A percentile compares a stretch with the other conserved stretches of the same genome.
phyloP scores from a whole-genome alignment of 1,284 basidiomycete genomes.

The Moesziomyces globuligerus region DNA sequence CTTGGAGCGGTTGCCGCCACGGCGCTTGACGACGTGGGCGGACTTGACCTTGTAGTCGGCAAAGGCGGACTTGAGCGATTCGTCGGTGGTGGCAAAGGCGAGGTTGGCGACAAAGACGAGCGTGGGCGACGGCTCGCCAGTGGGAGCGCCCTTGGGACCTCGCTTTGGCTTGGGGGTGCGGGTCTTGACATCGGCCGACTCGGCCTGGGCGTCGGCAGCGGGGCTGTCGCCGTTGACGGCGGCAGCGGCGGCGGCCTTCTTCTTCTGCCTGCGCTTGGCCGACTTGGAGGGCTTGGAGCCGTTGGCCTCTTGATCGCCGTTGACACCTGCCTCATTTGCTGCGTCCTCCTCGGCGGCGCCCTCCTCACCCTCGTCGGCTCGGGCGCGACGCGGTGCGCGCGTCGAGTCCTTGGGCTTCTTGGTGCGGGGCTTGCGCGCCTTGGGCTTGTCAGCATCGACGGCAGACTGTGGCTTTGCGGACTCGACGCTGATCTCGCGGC shows the following conservation, averaged over 20 bases:
- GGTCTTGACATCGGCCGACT: constrained; percentile 25
- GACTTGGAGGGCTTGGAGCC: constrained; percentile 46
- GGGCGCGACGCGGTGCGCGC: constrained; percentile 48
- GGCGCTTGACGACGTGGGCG: constrained; percentile 58
- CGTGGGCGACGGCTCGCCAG: constrained; percentile 59
- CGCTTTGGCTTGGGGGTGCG: constrained; percentile 43
- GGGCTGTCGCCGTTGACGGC: constrained; percentile 30
- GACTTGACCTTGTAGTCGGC: constrained; percentile 50
- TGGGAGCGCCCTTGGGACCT: constrained; percentile 44
- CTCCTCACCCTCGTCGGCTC: constrained; percentile 59
- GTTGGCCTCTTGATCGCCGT: constrained; percentile 23
- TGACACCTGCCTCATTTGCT: constrained; percentile 23
- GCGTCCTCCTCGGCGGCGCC: constrained; percentile 48
- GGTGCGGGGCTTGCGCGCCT: constrained; percentile 17
- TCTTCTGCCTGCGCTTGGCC: constrained; percentile 49
- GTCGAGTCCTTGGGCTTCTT: constrained; percentile 37
- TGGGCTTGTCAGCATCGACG: constrained; percentile 33
- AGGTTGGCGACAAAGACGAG: constrained; percentile 64
- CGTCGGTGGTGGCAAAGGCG: constrained; percentile 56
- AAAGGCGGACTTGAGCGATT: constrained; percentile 56
- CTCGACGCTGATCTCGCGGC: constrained; percentile 63
- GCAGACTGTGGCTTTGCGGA: constrained; percentile 57
- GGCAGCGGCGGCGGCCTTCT: constrained; percentile 40
- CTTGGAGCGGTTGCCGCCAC: constrained; percentile 50
- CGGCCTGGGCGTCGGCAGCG: constrained; percentile 19